Evolutionary conservation across 108 stramenopile genomes (phyloP).

Genomic region (Skeletonema potamos): DNA sequence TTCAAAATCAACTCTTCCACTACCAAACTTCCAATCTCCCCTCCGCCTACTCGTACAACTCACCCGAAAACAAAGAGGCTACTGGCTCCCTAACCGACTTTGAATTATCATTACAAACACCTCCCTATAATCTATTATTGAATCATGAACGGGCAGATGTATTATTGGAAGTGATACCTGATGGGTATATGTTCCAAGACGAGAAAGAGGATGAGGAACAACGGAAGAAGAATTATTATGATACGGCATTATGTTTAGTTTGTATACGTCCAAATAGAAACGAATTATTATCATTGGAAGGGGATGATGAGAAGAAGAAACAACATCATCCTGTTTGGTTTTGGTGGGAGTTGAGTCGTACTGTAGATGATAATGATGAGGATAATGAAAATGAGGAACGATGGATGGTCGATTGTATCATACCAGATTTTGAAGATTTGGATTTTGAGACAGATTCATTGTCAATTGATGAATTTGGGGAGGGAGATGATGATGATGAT

Average conservation of each 20-base stretch:
- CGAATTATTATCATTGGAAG: no score
- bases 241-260: constrained; percentile 25
- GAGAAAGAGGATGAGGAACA: no score
- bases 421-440: constrained; percentile 48
- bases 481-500: constrained; percentile 23
- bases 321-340: constrained; percentile 38
- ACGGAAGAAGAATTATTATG: neutral
- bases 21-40: constrained; percentile 16
- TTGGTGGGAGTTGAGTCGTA: constrained; percentile 43
- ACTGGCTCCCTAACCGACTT: constrained; percentile 32
- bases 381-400: constrained; percentile 9
- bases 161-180: constrained; percentile 27
- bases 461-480: constrained; percentile 23
- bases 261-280: constrained; percentile 24
- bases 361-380: constrained; percentile 2
- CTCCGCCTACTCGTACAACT: constrained; percentile 15
- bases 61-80: constrained; percentile 24
- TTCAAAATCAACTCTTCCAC: constrained; percentile 33
- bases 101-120: neutral
- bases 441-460: constrained; percentile 41
- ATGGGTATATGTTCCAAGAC: neutral
- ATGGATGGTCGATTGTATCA: constrained; percentile 45
- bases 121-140: constrained; percentile 36
- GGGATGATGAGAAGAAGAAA: no score
- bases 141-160: constrained; percentile 43